These are phyloP conservation scores for Forsythia viridissima DNA, from an alignment of 257 asterid species.

Conservation along the genomic window DNA sequence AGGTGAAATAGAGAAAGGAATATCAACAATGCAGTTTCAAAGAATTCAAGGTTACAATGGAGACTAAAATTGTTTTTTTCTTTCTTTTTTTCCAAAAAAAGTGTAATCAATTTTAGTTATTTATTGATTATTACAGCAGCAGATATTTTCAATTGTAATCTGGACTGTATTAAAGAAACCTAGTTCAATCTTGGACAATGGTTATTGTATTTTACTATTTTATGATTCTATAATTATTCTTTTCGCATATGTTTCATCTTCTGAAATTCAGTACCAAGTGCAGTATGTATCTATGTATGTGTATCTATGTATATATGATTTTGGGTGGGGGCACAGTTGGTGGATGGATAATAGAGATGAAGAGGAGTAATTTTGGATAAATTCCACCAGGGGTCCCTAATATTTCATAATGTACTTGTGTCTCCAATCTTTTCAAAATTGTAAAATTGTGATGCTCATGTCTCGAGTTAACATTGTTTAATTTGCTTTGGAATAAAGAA, in stretches of 20 bases:
- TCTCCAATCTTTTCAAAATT: too few species aligned
- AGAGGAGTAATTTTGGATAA: too few species aligned
- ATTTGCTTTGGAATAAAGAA: too few species aligned
- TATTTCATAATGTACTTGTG: too few species aligned
- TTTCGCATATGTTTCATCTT: neutral
- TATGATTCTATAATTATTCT: constrained; percentile 27
- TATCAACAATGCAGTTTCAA: constrained; percentile 23
- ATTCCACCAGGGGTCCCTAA: too few species aligned
- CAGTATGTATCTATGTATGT: neutral
- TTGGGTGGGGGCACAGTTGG: neutral
- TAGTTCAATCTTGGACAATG: constrained; percentile 37
- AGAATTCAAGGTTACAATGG: neutral
- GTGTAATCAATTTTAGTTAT: constrained; percentile 39
- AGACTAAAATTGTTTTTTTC: constrained; percentile 20
- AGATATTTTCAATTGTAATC: constrained; percentile 39
- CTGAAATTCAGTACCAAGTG: constrained; percentile 16
- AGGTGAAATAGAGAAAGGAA: constrained; percentile 17
- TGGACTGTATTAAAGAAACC: constrained; percentile 43
- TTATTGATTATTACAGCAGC: constrained; percentile 47
- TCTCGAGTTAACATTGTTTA: too few species aligned
- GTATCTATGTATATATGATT: neutral
- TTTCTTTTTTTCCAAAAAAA: constrained; percentile 9
- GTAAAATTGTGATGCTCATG: too few species aligned
- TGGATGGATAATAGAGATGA: too few species aligned
- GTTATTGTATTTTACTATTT: constrained; percentile 28